Evolutionary conservation across 495 filamentous ascomycete species (phyloP).

Genomic region (Xylaria flabelliformis): DNA sequence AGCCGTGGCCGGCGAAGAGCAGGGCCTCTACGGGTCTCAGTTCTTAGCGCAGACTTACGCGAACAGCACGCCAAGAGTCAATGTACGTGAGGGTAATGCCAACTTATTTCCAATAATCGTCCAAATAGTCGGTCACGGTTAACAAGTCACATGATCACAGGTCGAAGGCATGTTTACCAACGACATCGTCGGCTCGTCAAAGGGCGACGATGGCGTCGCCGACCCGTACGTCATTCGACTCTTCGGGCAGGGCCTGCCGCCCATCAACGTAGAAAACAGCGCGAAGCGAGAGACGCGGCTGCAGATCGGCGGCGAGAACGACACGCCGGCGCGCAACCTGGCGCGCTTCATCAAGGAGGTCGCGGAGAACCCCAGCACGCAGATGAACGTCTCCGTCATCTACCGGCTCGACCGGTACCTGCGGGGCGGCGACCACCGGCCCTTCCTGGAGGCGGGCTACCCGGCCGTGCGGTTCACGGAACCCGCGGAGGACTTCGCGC

Average conservation of each 20-base stretch:
- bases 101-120: neutral
- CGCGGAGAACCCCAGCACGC: slow-evolving; percentile 50
- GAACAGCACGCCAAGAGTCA: slow-evolving; percentile 45
- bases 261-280: slow-evolving; percentile 44
- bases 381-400: slow-evolving; percentile 53
- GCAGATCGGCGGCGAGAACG: slow-evolving; percentile 59
- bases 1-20: slow-evolving; percentile 61
- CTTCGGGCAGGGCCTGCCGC: slow-evolving; percentile 54
- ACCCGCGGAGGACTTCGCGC: slow-evolving; percentile 57
- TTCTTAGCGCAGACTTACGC: slow-evolving; percentile 56
- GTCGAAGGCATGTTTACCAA: slow-evolving; percentile 60
- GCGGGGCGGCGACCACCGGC: slow-evolving; percentile 59
- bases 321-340: slow-evolving; percentile 59
- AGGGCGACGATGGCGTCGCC: slow-evolving; percentile 45
- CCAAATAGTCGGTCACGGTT: neutral
- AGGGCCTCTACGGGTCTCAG: slow-evolving; percentile 54
- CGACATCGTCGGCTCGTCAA: slow-evolving; percentile 58
- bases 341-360: slow-evolving; percentile 61
- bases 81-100: slow-evolving; percentile 30
- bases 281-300: slow-evolving; percentile 41
- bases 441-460: slow-evolving; percentile 58
- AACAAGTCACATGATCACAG: slow-evolving; percentile 30
- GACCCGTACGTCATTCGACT: slow-evolving; percentile 56
- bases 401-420: slow-evolving; percentile 61
- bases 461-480: slow-evolving; percentile 61